These are phyloP conservation scores for Laetiporus sulphureus DNA, from an alignment of 1,284 basidiomycete species.

Conservation along the genomic window DNA sequence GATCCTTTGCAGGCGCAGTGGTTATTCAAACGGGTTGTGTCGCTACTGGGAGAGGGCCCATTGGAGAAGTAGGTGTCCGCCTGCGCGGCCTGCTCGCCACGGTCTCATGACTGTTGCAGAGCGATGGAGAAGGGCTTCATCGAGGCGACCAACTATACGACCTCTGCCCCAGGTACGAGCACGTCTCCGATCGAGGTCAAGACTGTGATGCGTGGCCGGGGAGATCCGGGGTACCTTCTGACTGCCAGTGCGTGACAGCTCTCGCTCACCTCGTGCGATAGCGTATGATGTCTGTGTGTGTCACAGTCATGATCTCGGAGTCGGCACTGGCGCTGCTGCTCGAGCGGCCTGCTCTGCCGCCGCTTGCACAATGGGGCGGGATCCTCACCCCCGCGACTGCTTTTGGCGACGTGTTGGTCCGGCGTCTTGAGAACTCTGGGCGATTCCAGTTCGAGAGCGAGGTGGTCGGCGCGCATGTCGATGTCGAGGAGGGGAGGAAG, in stretches of 20 bases:
- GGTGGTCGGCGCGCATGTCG: conserved; percentile 27
- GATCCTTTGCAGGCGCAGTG: no score
- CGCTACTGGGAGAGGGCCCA: conserved; percentile 58
- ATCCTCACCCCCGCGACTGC: conserved; percentile 75
- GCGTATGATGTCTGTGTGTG: not conserved
- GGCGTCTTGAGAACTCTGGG: conserved; percentile 52
- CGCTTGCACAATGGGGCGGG: conserved; percentile 58
- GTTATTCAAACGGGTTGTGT: conserved; percentile 42
- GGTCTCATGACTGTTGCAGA: no score
- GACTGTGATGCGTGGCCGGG: conserved; percentile 51
- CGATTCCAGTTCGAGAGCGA: conserved; percentile 49
- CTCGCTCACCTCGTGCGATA: not conserved
- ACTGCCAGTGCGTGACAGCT: conserved; percentile 47
- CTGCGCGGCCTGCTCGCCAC: no score
- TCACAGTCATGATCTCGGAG: conserved; percentile 68
- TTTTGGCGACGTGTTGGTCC: conserved; percentile 65
- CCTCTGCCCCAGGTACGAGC: conserved; percentile 38
- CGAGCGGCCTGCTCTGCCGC: conserved; percentile 42
- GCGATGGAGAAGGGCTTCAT: conserved; percentile 51
- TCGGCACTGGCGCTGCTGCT: conserved; percentile 64
- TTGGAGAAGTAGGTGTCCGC: conserved; percentile 42
- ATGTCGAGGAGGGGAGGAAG: conserved; percentile 14
- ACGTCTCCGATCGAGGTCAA: no score
- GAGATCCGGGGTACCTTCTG: conserved; percentile 77
- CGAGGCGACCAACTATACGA: conserved; percentile 46